Evolutionary conservation across 108 stramenopile species (phyloP).

Genomic region (Chaetoceros muelleri): DNA sequence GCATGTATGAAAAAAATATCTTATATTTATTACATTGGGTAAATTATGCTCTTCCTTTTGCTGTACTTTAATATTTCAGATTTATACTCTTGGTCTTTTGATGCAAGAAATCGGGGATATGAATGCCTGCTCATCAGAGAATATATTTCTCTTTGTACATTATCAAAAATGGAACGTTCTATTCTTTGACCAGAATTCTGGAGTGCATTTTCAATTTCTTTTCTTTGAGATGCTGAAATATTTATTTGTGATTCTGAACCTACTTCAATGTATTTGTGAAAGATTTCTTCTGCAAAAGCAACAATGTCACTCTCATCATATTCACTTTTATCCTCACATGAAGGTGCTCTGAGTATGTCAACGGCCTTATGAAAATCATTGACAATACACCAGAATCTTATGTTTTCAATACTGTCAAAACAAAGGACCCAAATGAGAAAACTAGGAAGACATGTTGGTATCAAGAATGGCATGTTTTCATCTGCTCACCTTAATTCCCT

Average conservation of each 20-base stretch:
- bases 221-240: background rate
- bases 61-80: too few species aligned
- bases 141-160: background rate
- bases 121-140: background rate
- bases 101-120: background rate
- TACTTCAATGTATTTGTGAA: background rate
- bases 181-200: background rate
- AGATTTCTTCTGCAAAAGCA: background rate
- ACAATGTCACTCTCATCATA: background rate
- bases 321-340: background rate
- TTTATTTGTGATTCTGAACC: background rate
- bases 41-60: too few species aligned
- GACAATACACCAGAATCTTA: slow-evolving; percentile 11
- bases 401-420: slow-evolving; percentile 5
- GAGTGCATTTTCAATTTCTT: background rate
- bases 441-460: background rate
- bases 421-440: background rate
- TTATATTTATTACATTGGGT: too few species aligned
- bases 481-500: slow-evolving; percentile 7
- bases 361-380: slow-evolving; percentile 4
- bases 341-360: background rate
- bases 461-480: background rate
- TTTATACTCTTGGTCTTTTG: too few species aligned
- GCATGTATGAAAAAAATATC: too few species aligned
- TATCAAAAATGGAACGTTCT: background rate